Evolutionary conservation across 169 alveolate genomes (phyloP).

Genomic region (Eimeria brunetti): DNA sequence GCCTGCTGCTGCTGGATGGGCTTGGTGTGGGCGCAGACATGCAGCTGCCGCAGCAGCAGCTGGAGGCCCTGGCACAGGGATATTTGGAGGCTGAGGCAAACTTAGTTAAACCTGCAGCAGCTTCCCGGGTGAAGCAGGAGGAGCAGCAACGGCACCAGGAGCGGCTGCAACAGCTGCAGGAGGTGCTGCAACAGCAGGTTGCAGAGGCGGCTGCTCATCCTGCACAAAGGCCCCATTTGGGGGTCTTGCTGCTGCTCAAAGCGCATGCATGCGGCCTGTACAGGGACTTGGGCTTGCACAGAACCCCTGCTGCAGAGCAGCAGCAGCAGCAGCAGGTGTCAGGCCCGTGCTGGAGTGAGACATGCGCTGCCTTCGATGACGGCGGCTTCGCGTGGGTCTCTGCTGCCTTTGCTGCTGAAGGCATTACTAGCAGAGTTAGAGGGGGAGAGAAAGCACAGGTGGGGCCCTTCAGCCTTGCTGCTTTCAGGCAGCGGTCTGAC

Average conservation of each 20-base stretch:
- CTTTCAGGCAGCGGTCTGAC: not conserved
- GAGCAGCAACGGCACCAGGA: not conserved
- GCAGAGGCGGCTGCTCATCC: constrained; percentile 46
- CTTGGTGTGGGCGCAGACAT: constrained; percentile 75
- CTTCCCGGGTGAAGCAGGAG: not conserved
- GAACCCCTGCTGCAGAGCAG: not conserved
- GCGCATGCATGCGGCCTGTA: constrained; percentile 45
- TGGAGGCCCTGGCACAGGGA: constrained; percentile 29
- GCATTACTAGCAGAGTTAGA: not conserved
- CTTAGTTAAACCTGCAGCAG: not conserved
- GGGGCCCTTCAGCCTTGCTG: constrained; percentile 41
- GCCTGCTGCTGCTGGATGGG: constrained; percentile 76
- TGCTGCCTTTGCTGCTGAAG: constrained; percentile 14
- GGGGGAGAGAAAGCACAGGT: constrained; percentile 13
- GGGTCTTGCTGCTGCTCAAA: constrained; percentile 39
- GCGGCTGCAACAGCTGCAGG: constrained; percentile 36
- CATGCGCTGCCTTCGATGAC: constrained; percentile 24
- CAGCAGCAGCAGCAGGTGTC: not conserved
- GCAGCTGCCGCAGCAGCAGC: constrained; percentile 22
- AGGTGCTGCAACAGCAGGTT: constrained; percentile 34
- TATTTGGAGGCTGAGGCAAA: constrained; percentile 35
- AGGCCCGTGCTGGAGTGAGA: constrained; percentile 59
- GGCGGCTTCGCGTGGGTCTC: constrained; percentile 78
- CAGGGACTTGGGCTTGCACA: constrained; percentile 17
- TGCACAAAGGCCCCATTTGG: constrained; percentile 26